phyloP scores from a whole-genome alignment of 176 grass and related monocot genomes.

The Aegilops umbellulata region DNA sequence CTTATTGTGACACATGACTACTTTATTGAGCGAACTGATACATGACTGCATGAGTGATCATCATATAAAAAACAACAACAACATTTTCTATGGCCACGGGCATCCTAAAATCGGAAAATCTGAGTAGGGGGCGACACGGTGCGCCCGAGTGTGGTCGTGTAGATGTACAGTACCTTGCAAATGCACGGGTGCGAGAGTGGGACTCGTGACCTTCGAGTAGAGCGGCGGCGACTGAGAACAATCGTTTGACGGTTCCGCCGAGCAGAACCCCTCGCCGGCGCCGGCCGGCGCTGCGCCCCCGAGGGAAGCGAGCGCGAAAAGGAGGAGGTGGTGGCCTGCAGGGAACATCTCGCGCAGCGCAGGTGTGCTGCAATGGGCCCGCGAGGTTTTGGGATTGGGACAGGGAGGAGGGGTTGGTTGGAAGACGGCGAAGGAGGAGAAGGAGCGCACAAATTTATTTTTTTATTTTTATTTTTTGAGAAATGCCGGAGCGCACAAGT shows the following conservation, averaged over 20 bases:
- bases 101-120: slow-evolving; percentile 1
- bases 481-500: not conserved
- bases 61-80: too few species aligned
- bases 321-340: slow-evolving; percentile 1
- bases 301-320: not conserved
- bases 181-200: slow-evolving; percentile 64
- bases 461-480: too few species aligned
- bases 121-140: not conserved
- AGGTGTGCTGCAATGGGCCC: not conserved
- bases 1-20: not conserved
- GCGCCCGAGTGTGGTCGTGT: not conserved
- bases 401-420: not conserved
- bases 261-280: slow-evolving; percentile 52
- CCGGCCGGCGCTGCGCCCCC: slow-evolving; percentile 1
- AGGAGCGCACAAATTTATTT: not conserved
- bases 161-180: slow-evolving; percentile 49
- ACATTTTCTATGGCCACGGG: too few species aligned
- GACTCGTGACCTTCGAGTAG: slow-evolving; percentile 84
- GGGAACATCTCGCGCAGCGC: slow-evolving; percentile 28
- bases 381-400: not conserved
- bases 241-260: slow-evolving; percentile 26
- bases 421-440: not conserved
- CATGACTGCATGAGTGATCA: not conserved
- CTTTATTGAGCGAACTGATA: not conserved
- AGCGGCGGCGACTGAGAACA: slow-evolving; percentile 46